Evolutionary conservation across 306 rosid genomes (phyloP).

Genomic region (Castanea sativa): DNA sequence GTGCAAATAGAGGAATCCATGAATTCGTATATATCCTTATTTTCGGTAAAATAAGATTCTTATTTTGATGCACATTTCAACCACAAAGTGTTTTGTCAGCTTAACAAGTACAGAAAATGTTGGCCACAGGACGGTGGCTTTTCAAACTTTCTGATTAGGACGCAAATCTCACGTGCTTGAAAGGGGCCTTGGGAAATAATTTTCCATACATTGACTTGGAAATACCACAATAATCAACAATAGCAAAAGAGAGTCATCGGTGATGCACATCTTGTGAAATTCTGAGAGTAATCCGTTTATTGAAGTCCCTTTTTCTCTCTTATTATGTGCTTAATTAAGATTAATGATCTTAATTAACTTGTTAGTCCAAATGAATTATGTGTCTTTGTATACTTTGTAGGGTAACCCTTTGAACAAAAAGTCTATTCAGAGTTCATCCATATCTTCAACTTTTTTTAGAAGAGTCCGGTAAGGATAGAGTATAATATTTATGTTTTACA

Average conservation of each 20-base stretch:
- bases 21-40: not conserved
- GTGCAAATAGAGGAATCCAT: not conserved
- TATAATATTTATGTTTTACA: too few relatives aligned
- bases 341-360: not conserved
- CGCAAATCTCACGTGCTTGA: not conserved
- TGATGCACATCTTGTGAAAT: not conserved
- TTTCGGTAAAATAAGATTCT: slow-evolving; percentile 19
- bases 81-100: not conserved
- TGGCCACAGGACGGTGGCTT: not conserved
- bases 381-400: not conserved
- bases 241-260: not conserved
- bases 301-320: not conserved
- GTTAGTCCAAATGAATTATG: not conserved
- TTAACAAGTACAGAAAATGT: not conserved
- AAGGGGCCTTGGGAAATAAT: not conserved
- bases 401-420: too few relatives aligned
- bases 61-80: not conserved
- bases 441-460: too few relatives aligned
- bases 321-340: not conserved
- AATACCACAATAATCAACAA: too few relatives aligned
- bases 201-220: too few relatives aligned
- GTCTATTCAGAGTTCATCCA: too few relatives aligned
- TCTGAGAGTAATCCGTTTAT: not conserved
- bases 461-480: too few relatives aligned
- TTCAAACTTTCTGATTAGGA: not conserved